Evolutionary conservation across 495 filamentous ascomycete species (phyloP).

Genomic region (Penicillium coprophilum): DNA sequence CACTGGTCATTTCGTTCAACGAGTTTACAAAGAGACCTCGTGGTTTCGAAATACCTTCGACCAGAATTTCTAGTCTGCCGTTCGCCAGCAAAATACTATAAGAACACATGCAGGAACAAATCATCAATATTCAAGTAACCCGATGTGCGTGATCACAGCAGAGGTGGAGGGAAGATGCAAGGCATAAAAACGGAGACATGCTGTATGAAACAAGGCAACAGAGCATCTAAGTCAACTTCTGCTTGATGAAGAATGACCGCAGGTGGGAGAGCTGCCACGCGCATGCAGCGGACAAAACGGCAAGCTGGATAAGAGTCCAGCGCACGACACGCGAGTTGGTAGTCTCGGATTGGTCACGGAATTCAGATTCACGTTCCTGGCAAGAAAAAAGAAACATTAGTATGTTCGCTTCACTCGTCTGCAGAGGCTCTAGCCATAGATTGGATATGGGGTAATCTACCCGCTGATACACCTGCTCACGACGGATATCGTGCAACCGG

Average conservation of each 20-base stretch:
- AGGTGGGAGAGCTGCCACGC: constrained; percentile 97
- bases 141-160: constrained; percentile 14
- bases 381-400: constrained; percentile 9
- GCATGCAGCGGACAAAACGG: constrained; percentile 85
- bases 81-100: constrained; percentile 10
- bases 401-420: background rate
- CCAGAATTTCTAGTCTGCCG: background rate
- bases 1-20: background rate
- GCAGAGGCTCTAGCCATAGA: background rate
- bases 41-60: background rate
- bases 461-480: constrained; percentile 95
- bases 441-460: constrained; percentile 48
- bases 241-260: constrained; percentile 98
- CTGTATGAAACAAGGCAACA: constrained; percentile 18
- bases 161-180: constrained; percentile 25
- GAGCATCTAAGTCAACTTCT: constrained; percentile 74
- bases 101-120: constrained; percentile 6
- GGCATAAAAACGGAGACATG: constrained; percentile 12
- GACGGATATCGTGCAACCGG: constrained; percentile 80
- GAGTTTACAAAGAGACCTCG: background rate
- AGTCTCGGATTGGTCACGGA: constrained; percentile 92
- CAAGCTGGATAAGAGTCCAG: constrained; percentile 89
- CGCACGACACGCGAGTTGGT: constrained; percentile 92
- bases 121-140: constrained; percentile 20
- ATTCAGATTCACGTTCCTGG: constrained; percentile 96